Conservation (phyloP, 768 basidiomycete species). For the Suillus plorans region DNA sequence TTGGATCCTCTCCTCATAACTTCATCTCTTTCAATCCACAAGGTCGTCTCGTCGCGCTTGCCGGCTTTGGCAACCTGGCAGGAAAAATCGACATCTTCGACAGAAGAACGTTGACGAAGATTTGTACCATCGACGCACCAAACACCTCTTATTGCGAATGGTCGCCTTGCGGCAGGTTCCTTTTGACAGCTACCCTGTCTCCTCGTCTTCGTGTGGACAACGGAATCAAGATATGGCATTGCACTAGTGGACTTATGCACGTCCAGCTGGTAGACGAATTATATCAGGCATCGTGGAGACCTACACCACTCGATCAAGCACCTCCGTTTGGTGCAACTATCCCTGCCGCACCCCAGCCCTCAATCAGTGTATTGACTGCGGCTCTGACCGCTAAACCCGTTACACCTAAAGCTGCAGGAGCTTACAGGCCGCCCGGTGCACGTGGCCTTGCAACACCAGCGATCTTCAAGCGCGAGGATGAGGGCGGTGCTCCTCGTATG, state of each 20-base stretch:
- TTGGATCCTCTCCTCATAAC: slow-evolving; percentile 87
- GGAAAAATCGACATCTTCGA: slow-evolving; percentile 94
- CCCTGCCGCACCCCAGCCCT: slow-evolving; percentile 67
- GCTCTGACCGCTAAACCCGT: slow-evolving; percentile 54
- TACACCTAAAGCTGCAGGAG: slow-evolving; percentile 70
- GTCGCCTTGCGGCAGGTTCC: slow-evolving; percentile 90
- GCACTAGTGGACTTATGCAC: slow-evolving; percentile 84
- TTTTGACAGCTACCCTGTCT: slow-evolving; percentile 94
- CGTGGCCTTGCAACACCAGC: slow-evolving; percentile 85
- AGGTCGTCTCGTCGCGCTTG: slow-evolving; percentile 80
- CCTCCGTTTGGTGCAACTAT: slow-evolving; percentile 67
- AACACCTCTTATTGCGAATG: slow-evolving; percentile 95
- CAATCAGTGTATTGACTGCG: slow-evolving; percentile 51
- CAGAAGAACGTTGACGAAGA: slow-evolving; percentile 79
- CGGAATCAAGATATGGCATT: slow-evolving; percentile 95
- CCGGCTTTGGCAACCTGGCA: slow-evolving; percentile 95
- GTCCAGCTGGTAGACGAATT: slow-evolving; percentile 82
- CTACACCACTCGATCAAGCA: slow-evolving; percentile 61
- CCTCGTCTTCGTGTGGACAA: slow-evolving; percentile 96
- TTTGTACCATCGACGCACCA: slow-evolving; percentile 79
- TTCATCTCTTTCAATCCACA: slow-evolving; percentile 95
- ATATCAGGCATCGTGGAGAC: slow-evolving; percentile 87
- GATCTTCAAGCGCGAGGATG: slow-evolving; percentile 90
- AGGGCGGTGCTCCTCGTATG: slow-evolving; percentile 64
- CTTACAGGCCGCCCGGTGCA: slow-evolving; percentile 93